A percentile compares a stretch with the other conserved stretches of the same genome.
Conservation (phyloP, 345 rosid genomes). For the Tarenaya hassleriana region DNA sequence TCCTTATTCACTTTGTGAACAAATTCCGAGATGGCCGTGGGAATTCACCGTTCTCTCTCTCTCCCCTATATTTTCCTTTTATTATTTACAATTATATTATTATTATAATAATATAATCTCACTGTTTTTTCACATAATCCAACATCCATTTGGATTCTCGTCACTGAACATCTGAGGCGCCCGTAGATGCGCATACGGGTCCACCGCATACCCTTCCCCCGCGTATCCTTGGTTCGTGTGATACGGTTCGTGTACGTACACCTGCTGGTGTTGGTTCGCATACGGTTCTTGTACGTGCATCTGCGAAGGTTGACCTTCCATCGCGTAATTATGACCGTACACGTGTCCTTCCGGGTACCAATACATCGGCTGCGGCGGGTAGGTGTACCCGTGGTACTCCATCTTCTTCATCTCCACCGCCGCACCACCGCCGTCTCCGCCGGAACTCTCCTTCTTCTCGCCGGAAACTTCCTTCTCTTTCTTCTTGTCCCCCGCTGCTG, state of each 20-base stretch:
- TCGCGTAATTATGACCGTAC: constrained; percentile 32
- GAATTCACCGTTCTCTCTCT: constrained; percentile 9
- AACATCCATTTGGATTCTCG: constrained; percentile 84
- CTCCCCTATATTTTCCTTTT: constrained; percentile 19
- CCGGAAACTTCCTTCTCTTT: constrained; percentile 30
- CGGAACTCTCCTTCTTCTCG: constrained; percentile 19
- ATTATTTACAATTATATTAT: constrained; percentile 37
- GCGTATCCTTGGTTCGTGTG: constrained; percentile 24
- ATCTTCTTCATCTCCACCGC: constrained; percentile 49
- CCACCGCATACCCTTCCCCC: too few relatives aligned
- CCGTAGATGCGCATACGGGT: constrained; percentile 30
- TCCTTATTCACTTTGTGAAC: too few relatives aligned
- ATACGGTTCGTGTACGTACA: constrained; percentile 22
- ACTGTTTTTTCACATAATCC: constrained; percentile 42
- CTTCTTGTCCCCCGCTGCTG: constrained; percentile 30
- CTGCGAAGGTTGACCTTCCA: constrained; percentile 31
- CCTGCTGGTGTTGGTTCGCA: constrained; percentile 25
- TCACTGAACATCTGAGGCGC: constrained; percentile 87
- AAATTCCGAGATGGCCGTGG: too few relatives aligned
- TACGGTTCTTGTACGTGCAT: constrained; percentile 30
- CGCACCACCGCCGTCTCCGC: constrained; percentile 31
- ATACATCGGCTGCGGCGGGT: constrained; percentile 35
- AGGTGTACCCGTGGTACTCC: constrained; percentile 36
- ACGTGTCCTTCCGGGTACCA: constrained; percentile 40
- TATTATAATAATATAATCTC: too few relatives aligned